phyloP scores from a whole-genome alignment of 352 stramenopile species.

The Blastocystis sp. region DNA sequence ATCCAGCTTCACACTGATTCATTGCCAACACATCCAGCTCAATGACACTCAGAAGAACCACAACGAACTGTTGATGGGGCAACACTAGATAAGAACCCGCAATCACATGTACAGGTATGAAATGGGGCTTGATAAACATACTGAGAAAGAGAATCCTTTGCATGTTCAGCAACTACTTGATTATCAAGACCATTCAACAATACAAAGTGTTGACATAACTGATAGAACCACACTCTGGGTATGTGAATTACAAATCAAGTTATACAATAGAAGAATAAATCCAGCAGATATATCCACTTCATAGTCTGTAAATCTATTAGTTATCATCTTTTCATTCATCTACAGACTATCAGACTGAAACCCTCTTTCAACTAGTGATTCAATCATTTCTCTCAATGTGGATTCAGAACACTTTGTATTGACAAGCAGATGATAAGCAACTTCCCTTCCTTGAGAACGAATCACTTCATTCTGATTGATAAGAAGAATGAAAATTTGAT shows the following conservation, averaged over 20 bases:
- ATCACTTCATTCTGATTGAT: conserved; percentile 22
- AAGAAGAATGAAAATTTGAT: background rate
- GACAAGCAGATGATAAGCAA: background rate
- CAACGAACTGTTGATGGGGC: background rate
- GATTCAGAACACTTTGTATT: background rate
- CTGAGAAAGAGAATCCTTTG: no score
- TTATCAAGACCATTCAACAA: no score
- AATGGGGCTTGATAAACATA: no score
- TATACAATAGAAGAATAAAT: background rate
- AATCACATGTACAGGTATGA: no score
- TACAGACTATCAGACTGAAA: background rate
- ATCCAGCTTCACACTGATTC: background rate
- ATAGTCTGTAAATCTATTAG: conserved; percentile 12
- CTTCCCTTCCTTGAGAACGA: background rate
- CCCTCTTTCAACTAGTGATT: background rate
- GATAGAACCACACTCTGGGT: background rate
- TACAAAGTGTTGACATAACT: no score
- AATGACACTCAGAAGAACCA: background rate
- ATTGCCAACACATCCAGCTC: background rate
- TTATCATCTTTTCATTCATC: background rate
- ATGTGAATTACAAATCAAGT: background rate
- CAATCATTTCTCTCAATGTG: background rate
- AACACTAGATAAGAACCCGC: background rate
- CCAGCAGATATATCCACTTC: conserved; percentile 36
- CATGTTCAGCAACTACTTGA: no score